Base-by-base conservation (phyloP, 2,329 filamentous ascomycete genomes). In the Gremmenia infestans region DNA sequence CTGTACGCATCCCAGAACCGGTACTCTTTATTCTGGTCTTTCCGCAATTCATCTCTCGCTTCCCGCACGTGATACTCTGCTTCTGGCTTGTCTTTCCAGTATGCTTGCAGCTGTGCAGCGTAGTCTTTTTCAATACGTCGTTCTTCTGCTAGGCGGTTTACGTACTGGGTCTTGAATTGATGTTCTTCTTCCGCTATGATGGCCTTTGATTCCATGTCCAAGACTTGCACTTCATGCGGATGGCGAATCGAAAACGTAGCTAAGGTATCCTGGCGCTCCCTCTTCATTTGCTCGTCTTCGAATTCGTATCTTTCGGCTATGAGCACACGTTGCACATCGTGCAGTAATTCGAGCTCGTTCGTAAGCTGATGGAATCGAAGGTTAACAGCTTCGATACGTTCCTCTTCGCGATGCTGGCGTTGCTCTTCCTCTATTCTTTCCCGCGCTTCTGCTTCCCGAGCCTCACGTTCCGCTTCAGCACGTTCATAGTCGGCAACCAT, bases 401-500 rank as follows among this genome's bases (percentile, higher is more conserved):
- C 65, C 19, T 69, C 72, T 63, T 81, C 78, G 12, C 68, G 65
- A 8, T 68, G 67, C 3, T 70, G 68, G 9, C 74, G 68, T 60
- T 76, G 72, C 47, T 73, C 57, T 52, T 62, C 64, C 1, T 73
- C 72, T 11, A 19, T 9, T 35, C 32, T 23, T 15, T 51, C 14
- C 32, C 17, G 32, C 64, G 68, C 54, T 70, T 68, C 56, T 69
- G 69, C 2, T 68, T 70, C 60, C 75, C 73, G 48, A 45, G 70
- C 71, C 55, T 72, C 71, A 52, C 45, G 36, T 6, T 45, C 28
- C 76, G 73, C 43, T 17, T 59, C 62, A 32, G 32, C 35, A 17
- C 71, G 71, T 68, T 81, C 76, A 54, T 77, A 75, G 49, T 78
- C 77, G 46, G 73, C 78, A 4, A 83, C 75, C 42, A 74, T 69